Evolutionary conservation across 106 monocot genomes (phyloP).

Genomic region (Dendrobium officinale): DNA sequence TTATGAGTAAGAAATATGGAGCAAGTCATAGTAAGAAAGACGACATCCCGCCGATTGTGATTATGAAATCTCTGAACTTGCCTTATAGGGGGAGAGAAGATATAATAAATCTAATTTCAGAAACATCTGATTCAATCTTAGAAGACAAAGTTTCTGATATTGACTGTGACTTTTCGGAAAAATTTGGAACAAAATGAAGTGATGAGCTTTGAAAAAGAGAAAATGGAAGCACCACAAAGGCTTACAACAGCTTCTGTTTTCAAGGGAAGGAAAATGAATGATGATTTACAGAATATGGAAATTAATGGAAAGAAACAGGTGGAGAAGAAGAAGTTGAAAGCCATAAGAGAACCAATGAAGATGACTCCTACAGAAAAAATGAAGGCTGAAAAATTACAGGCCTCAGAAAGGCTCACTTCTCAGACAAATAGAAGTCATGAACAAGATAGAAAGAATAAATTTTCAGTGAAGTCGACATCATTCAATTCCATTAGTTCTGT

Average conservation of each 20-base stretch:
- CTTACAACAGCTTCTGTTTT: background rate
- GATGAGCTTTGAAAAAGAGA: background rate
- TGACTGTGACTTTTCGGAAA: background rate
- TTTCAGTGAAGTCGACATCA: background rate
- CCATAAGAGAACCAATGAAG: background rate
- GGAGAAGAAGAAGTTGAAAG: conserved; percentile 14
- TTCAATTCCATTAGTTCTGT: background rate
- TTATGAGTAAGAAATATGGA: background rate
- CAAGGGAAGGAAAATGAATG: conserved; percentile 2
- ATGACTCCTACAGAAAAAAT: too few relatives aligned
- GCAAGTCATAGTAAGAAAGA: background rate
- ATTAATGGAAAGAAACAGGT: background rate
- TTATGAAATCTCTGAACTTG: conserved; percentile 20
- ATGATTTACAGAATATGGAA: background rate
- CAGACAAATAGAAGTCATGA: background rate
- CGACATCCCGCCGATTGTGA: conserved; percentile 18
- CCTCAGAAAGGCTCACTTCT: background rate
- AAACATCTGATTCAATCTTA: background rate
- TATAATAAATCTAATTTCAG: background rate
- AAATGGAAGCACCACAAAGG: conserved; percentile 1
- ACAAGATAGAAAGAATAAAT: background rate
- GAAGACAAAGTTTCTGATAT: background rate
- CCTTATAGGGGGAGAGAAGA: background rate
- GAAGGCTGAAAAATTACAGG: conserved; percentile 15
- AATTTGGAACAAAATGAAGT: conserved; percentile 8